Percentiles rank a stretch among this genome's conserved stretches.
Conservation (phyloP, 2,329 filamentous ascomycete species). For the Phialophora expanda region DNA sequence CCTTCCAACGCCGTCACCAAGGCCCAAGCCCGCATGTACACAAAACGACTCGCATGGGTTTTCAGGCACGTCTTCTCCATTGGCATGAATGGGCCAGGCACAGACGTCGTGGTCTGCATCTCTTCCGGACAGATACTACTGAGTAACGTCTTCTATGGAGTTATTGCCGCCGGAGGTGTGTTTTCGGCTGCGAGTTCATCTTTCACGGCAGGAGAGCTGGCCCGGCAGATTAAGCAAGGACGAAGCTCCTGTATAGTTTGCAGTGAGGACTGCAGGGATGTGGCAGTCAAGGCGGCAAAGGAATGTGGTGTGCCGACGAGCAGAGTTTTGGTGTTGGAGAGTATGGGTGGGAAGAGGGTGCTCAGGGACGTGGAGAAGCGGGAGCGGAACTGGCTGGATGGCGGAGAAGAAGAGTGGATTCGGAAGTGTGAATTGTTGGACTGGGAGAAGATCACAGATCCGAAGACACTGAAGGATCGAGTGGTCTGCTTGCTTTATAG, state of each 20-base stretch:
- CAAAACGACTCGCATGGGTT: constrained; percentile 60
- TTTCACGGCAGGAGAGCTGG: constrained; percentile 33
- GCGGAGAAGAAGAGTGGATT: constrained; percentile 8
- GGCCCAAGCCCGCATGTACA: constrained; percentile 54
- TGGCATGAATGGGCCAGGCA: constrained; percentile 55
- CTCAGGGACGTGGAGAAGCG: constrained; percentile 33
- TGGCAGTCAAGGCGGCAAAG: constrained; percentile 58
- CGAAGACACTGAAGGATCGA: constrained; percentile 52
- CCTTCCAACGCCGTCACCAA: constrained; percentile 61
- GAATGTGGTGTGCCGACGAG: constrained; percentile 52
- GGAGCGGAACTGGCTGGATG: constrained; percentile 28
- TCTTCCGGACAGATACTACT: constrained; percentile 63
- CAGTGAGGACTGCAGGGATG: constrained; percentile 57
- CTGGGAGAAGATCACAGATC: constrained; percentile 63
- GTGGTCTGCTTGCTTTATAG: constrained; percentile 46
- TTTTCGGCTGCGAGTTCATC: constrained; percentile 51
- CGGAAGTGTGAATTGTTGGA: constrained; percentile 46
- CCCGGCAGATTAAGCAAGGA: constrained; percentile 34
- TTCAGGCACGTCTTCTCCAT: constrained; percentile 62
- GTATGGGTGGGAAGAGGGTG: constrained; percentile 46
- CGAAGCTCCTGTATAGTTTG: constrained; percentile 48
- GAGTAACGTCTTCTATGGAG: constrained; percentile 60
- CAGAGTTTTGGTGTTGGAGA: constrained; percentile 60
- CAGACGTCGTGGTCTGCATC: constrained; percentile 62
- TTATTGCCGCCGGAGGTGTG: constrained; percentile 65